Base-by-base conservation (phyloP, 352 stramenopile species). In the Globisporangium recalcitrans region DNA sequence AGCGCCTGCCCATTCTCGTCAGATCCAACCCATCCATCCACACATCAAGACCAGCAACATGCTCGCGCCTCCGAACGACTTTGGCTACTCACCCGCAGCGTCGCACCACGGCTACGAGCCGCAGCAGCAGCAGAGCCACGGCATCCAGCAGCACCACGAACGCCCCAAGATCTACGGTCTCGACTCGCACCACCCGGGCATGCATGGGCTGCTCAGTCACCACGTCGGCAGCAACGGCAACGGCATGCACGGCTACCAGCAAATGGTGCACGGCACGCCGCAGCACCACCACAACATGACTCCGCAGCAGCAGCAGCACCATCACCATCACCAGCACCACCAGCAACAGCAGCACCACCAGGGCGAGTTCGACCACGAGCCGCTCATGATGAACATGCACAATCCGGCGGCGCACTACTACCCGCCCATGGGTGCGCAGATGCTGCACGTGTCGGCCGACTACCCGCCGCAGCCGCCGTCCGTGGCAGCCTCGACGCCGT, bases 291-390 rank as follows among this genome's bases (percentile, higher is more conserved):
- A 21, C 40, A 70, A 73, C 64, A 72, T 65, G 4, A 60, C 66
- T 13, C 69, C 73, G 42, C 72, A 80, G 42, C 65, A 79, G 66
- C 73, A 80, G 61, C 70, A 74, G 63, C 51, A 56, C 63, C 75
- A 87, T 59, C 88, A 85, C 66, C 88, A 90, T 54, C 68, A 77
- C 66, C 78, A 78, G 63, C 69, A 71, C 64, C 63, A 70, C 51
- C 75, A 87, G 58, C 88, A 85, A 60, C 89, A 90, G 54, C 66
- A 73, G 5, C 52, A 57, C 7, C 66, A 69, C 32, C 73, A 80
- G 21, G 14, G 51, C n/a, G 77, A 85, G 21, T 86, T 77, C 52
- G 78, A 85, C 9, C 67, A 80, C 48, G 77, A 90, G 64, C 80
- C 80, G 21, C 63, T 90, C 32, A 71, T 87, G 59, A 85, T 89